Base-by-base conservation (phyloP, 2,329 filamentous ascomycete species). In the Fusarium brachygibbosum region DNA sequence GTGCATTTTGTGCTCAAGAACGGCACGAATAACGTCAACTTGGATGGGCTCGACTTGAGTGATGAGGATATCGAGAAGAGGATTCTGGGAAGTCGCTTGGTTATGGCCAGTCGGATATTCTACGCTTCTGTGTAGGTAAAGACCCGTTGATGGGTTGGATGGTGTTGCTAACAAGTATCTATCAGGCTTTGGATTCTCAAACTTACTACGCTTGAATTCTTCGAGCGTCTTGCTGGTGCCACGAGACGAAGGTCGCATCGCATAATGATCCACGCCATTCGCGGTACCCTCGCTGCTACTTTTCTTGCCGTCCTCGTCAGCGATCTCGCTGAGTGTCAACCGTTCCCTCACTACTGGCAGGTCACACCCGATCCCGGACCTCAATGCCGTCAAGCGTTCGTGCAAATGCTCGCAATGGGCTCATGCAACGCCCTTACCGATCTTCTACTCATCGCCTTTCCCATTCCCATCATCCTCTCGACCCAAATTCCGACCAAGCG, bases 141-240 rank as follows among this genome's bases (percentile, higher is more conserved):
- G 7, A 0, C 3, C 2, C 4, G 1, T 48, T 10, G 11, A 21
- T 35, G 23, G 2, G 3, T 0, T 11, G 32, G 42, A 57, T 61
- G 69, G 61, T 16, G 9, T 73, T 29, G 58, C 40, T 62, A 38
- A 65, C n/a, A 0, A 8, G 11, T 12, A 34, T 10, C 72, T 12
- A 34, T 10, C 72, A 95, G 93, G 73, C 89, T 98, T 55, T 98
- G 94, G 94, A 91, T 91, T 69, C 88, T 94, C 69, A 98, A 98
- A 79, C 87, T 92, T 74, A 93, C 94, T 12, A 91, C 97, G 35
- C 91, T 93, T 58, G 93, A 97, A 77, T 98, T 97, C 76, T 89
- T 98, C 73, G 92, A 91, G 76, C 91, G 94, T 55, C 87, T 97
- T 55, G 94, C 93, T 6, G 89, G 89, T 48, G 89, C 90, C 38